Base-by-base conservation (phyloP, 257 asterid genomes). In the Solanum rostratum region DNA sequence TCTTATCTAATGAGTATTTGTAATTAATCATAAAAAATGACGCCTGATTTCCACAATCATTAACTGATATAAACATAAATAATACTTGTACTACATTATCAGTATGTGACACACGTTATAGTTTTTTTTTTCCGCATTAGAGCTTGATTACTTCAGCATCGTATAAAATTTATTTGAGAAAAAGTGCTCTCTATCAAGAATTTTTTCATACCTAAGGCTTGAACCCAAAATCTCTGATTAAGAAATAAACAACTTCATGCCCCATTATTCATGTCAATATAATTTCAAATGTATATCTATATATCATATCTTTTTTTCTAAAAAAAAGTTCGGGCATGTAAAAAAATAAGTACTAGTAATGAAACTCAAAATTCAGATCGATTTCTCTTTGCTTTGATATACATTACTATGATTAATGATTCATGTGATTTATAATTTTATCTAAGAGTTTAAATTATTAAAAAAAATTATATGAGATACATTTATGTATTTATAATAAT, bases 21-120 rank as follows among this genome's bases (percentile, higher is more conserved):
- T 76, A 85, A 85, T 87, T 74, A 85, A 85, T 87, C 70, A 84
- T 88, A 59, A 88, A 79, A 83, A 66, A 73, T 84, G 89, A 85
- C 84, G 15, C 88, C 71, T 85, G 84, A 55, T 88, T 84, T 85
- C 80, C 89, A 81, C 82, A 74, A 80, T 85, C 82, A 65, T 83
- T 22, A 68, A 8, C 18, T 45, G 57, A 55, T 55, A 80, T 2
- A 19, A 8, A 52, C 33, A 54, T 45, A 43, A 59, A 73, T 37
- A 60, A 54, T 41, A 73, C 29, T 15, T 50, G 37, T 3, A 33
- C 37, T 33, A 33, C 5, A 33, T 33, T 37, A 70, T 57, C 41
- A 19, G 33, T 63, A 70, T 22, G 52, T 70, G 4, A 52, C 10
- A 52, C 10, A 33, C 2, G 37, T 33, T 33, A 33, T 2, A 2